These are phyloP conservation scores for Colletotrichum sp. DNA, from an alignment of 2,329 filamentous ascomycete species.

Conservation along the genomic window DNA sequence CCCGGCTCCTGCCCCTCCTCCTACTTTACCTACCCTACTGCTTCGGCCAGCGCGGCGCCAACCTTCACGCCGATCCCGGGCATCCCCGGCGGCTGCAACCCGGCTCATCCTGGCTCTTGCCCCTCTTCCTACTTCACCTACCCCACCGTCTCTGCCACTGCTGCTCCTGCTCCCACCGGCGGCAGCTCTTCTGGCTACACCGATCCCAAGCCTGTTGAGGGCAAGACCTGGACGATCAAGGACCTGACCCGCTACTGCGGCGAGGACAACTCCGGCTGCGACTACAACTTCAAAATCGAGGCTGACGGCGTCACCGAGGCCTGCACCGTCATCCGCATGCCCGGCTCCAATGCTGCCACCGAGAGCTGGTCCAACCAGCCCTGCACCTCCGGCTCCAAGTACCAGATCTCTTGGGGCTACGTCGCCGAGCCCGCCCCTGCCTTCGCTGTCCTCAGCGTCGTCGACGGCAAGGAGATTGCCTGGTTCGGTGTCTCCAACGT, in stretches of 20 bases:
- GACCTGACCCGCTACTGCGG: constrained; percentile 9
- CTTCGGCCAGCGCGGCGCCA: neutral
- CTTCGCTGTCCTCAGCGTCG: neutral
- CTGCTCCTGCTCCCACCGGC: neutral
- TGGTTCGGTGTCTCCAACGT: constrained; percentile 6
- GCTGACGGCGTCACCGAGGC: neutral
- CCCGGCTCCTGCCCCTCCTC: constrained; percentile 8
- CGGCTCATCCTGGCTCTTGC: neutral
- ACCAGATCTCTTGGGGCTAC: constrained; percentile 10
- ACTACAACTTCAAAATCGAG: constrained; percentile 16
- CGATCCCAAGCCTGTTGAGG: neutral
- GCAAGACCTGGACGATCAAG: constrained; percentile 12
- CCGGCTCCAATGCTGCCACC: neutral
- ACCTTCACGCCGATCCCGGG: constrained; percentile 2
- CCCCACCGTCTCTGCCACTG: neutral
- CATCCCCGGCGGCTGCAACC: constrained; percentile 19
- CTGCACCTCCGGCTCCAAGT: constrained; percentile 1
- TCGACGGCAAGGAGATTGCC: neutral
- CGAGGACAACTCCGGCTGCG: neutral
- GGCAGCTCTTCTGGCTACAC: neutral
- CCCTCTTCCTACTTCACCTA: neutral
- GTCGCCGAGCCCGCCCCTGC: neutral
- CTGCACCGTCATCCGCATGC: constrained; percentile 7
- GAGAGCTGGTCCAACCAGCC: constrained; percentile 14
- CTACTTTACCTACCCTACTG: constrained; percentile 9